Base-by-base conservation (phyloP, 1,284 basidiomycete species). In the Marasmius sp. region DNA sequence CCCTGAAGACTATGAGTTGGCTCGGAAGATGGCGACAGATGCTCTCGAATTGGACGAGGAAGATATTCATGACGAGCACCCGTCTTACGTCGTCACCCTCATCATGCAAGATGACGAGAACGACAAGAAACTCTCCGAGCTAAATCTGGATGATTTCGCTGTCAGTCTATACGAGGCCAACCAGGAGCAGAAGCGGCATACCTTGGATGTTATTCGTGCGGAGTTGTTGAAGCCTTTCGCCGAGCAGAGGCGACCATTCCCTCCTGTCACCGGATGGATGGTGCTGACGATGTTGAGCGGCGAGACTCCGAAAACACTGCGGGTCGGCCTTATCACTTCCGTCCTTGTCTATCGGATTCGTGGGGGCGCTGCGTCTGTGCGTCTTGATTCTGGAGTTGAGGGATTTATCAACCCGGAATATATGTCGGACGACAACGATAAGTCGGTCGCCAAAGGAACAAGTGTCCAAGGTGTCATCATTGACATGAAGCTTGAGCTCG, bases 1-100 rank as follows among this genome's bases (percentile, higher is more conserved):
- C 74, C 95, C 95, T 0, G 95, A 98, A 75, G 97, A 99, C 77
- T 99, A 99, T 74, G 95, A 98, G 70, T 85, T 98, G 59, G 97
- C 97, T 1, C 89, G 95, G 51, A 98, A 99, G 80, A 98, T 99
- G 95, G 97, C 97, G 39, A 94, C 94, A 11, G 97, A 98, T 74
- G 95, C 97, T 7, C 85, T 98, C 27, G 97, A 98, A 70, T 85
- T 95, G 38, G 96, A 98, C 69, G 94, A 96, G 70, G 96, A 98
- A 72, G 96, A 98, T 74, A 83, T 94, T 36, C 91, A 92, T 63
- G 93, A 93, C 67, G 89, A 94, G 67, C 92, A 95, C 72, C 92
- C 94, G 41, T 97, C 95, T 6, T 87, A 92, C 58, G 93, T 96
- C 9, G 89, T 95, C 49, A 83, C 83, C 20, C 80, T 91, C 59